Evolutionary conservation across 2,329 filamentous ascomycete species (phyloP).

Genomic region (Aspergillus intermedius): DNA sequence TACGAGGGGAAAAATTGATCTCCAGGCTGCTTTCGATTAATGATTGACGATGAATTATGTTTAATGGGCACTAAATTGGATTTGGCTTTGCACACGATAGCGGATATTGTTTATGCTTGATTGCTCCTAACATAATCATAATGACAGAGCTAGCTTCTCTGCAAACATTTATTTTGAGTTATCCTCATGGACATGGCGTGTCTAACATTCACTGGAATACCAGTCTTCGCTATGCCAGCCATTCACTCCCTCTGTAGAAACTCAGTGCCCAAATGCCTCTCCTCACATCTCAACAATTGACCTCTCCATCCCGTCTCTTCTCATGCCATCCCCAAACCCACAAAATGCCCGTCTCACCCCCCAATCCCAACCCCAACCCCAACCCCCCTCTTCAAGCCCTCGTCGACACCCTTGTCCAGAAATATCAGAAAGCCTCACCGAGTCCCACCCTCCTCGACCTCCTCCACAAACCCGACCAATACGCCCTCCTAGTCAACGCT

Average conservation of each 20-base stretch:
- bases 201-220: not conserved
- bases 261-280: not conserved
- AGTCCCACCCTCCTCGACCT: conserved; percentile 24
- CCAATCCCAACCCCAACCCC: no score
- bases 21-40: not conserved
- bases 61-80: not conserved
- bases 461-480: conserved; percentile 17
- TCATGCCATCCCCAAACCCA: not conserved
- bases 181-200: no score
- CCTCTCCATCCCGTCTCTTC: not conserved
- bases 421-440: conserved; percentile 21
- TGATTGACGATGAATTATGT: not conserved
- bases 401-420: conserved; percentile 21
- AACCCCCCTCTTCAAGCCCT: not conserved
- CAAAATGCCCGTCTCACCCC: not conserved
- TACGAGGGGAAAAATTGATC: conserved; percentile 39
- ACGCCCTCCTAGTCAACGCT: conserved; percentile 23
- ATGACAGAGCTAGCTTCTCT: no score
- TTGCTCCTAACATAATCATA: no score
- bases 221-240: no score
- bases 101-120: no score
- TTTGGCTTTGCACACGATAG: not conserved
- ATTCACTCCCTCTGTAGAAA: not conserved
- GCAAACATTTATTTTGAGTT: no score
- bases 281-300: not conserved